Evolutionary conservation across 1,284 basidiomycete genomes (phyloP), one percentile per base, ranked within the genome.

Genomic region (Ceratobasidium sp.): DNA sequence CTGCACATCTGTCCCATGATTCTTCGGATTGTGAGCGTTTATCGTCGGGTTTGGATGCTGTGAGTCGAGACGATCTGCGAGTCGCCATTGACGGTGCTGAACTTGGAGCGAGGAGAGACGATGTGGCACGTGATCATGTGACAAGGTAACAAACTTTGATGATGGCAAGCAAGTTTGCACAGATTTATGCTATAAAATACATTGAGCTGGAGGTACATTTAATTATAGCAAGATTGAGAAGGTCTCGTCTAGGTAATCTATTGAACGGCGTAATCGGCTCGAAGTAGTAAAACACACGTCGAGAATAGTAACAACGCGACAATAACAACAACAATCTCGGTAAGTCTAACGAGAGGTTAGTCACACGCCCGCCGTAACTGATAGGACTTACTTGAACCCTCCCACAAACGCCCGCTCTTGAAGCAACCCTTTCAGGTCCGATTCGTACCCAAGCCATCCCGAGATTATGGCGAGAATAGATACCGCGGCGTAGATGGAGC

Each of bases 1-100:
- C 57, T 32, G 57, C 57, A 32, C 57, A 62, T 15, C 43, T 42
- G 17, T 62, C 57, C 57, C 57, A 62, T 5, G 42, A 34, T 34
- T 62, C 57, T 34, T 62, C 57, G 5, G 57, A 62, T 5, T n/a
- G 12, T 3, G 32, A 34, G 7, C 55, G 22, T 20, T 62, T 62
- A 5, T 12, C 22, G 13, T 49, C 57, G 13, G 22, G n/a, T 43
- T 62, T 62, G 42, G 57, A 20, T 27, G 45, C 29, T 5, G 34
- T 62, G 27, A 62, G 57, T 7, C 57, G 57, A 35, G 42, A 32
- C 3, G 57, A 62, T 62, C 57, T 17, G 10, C 57, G 57, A 22
- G 57, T 62, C 43, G 57, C 57, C 45, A 47, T 12, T 15, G 57
- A n/a, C 8, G 50, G 25, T n/a, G 45, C 32, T n/a, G 42, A n/a